These are phyloP conservation scores for Aspergillus terreus DNA, from an alignment of 2,329 filamentous ascomycete genomes.

Conservation along the genomic window DNA sequence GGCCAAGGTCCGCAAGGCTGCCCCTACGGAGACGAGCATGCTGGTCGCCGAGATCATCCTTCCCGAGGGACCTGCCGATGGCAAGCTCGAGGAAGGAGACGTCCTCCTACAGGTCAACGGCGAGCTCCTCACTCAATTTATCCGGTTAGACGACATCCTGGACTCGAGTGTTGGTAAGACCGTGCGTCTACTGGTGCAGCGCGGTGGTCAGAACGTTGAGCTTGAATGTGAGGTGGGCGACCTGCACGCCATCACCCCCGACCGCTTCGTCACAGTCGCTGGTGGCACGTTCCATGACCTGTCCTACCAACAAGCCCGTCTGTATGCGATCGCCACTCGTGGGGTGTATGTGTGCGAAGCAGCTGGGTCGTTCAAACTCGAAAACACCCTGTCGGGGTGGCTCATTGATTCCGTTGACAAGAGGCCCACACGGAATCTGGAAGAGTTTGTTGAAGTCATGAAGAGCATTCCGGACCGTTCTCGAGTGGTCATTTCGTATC, in stretches of 20 bases:
- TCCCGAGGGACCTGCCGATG: constrained; percentile 81
- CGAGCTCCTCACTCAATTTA: constrained; percentile 88
- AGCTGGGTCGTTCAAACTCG: constrained; percentile 90
- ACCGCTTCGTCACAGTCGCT: constrained; percentile 90
- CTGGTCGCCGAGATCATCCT: constrained; percentile 93
- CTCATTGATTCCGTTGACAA: constrained; percentile 90
- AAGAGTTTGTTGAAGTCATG: constrained; percentile 88
- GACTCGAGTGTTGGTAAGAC: constrained; percentile 78
- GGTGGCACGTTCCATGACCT: constrained; percentile 93
- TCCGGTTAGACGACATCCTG: constrained; percentile 83
- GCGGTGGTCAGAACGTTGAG: constrained; percentile 82
- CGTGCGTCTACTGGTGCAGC: constrained; percentile 79
- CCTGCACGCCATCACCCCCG: constrained; percentile 89
- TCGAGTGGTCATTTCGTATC: constrained; percentile 89
- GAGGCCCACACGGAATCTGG: constrained; percentile 80
- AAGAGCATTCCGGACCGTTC: constrained; percentile 76
- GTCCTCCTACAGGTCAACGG: constrained; percentile 90
- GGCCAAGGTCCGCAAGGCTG: constrained; percentile 72
- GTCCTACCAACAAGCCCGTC: constrained; percentile 94
- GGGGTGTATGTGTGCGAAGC: constrained; percentile 95
- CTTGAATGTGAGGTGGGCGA: constrained; percentile 83
- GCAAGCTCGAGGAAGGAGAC: constrained; percentile 89
- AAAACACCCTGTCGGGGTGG: constrained; percentile 88
- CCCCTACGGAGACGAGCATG: constrained; percentile 94
- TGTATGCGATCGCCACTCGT: constrained; percentile 87